These are phyloP conservation scores for Lizonia empirigonia DNA, from an alignment of 2,329 filamentous ascomycete species.

Conservation along the genomic window DNA sequence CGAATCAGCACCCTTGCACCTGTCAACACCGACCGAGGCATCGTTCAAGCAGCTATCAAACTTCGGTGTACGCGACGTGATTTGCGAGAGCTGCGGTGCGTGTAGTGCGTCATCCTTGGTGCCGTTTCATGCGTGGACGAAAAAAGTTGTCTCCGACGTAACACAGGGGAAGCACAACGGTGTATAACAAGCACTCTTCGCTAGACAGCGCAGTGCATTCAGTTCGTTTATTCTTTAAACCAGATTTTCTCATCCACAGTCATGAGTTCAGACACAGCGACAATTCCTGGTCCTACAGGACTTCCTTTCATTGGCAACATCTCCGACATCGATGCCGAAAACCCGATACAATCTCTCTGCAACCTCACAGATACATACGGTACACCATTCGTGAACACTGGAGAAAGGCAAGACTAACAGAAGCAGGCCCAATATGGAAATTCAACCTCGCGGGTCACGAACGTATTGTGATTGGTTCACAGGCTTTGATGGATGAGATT, in stretches of 20 bases:
- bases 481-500: constrained; percentile 48
- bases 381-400: constrained; percentile 36
- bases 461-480: constrained; percentile 39
- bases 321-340: constrained; percentile 64
- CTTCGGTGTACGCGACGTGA: constrained; percentile 19
- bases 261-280: constrained; percentile 38
- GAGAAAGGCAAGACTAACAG: constrained; percentile 1
- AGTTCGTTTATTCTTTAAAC: constrained; percentile 40
- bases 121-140: constrained; percentile 11
- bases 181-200: background rate
- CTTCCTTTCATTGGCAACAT: constrained; percentile 71
- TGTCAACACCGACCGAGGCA: constrained; percentile 28
- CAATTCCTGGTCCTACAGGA: constrained; percentile 67
- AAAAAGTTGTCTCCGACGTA: constrained; percentile 4
- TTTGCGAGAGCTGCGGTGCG: constrained; percentile 13
- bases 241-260: background rate
- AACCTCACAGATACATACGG: constrained; percentile 70
- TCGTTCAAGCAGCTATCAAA: constrained; percentile 17
- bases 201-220: background rate
- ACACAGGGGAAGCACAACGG: background rate
- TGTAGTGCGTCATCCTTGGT: constrained; percentile 20
- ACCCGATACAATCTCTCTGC: constrained; percentile 61
- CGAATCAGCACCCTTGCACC: constrained; percentile 22
- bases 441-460: constrained; percentile 35
- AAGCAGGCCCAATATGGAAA: constrained; percentile 42